These are phyloP conservation scores for Hortaea werneckii DNA, from an alignment of 2,329 filamentous ascomycete species.

Conservation along the genomic window DNA sequence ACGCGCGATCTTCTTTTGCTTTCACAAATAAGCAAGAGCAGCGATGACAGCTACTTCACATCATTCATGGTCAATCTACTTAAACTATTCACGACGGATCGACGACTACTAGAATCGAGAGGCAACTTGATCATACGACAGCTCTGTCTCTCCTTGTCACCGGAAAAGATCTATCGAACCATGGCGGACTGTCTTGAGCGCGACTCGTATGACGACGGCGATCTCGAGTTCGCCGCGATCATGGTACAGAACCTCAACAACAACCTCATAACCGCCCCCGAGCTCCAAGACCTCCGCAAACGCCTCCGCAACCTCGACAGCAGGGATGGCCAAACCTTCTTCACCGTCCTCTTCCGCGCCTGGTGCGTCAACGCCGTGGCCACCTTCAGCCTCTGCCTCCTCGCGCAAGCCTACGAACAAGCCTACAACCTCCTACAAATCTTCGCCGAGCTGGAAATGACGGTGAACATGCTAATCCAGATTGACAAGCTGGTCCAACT, in stretches of 20 bases:
- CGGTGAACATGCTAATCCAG: conserved; percentile 95
- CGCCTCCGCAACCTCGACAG: conserved; percentile 82
- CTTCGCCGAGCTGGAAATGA: conserved; percentile 98
- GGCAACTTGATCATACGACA: conserved; percentile 96
- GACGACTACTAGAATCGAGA: conserved; percentile 78
- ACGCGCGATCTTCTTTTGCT: conserved; percentile 87
- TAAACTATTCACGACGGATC: conserved; percentile 89
- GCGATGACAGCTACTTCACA: conserved; percentile 92
- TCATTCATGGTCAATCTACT: conserved; percentile 97
- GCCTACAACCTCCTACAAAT: conserved; percentile 93
- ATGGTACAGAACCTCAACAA: conserved; percentile 99
- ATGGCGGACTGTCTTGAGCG: conserved; percentile 94
- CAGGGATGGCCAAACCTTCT: conserved; percentile 89
- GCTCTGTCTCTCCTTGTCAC: conserved; percentile 81
- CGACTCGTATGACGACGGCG: conserved; percentile 56
- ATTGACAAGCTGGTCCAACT: conserved; percentile 97
- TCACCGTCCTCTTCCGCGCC: conserved; percentile 84
- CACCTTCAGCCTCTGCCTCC: conserved; percentile 87
- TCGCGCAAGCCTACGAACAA: conserved; percentile 96
- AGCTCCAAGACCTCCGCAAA: conserved; percentile 83
- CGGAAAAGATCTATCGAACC: conserved; percentile 90
- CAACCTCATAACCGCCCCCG: conserved; percentile 93
- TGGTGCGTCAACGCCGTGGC: conserved; percentile 99
- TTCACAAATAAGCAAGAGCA: conserved; percentile 92
- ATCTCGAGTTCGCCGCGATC: conserved; percentile 96